Evolutionary conservation across 1,284 basidiomycete genomes (phyloP).

Genomic region (Boletus mariae): DNA sequence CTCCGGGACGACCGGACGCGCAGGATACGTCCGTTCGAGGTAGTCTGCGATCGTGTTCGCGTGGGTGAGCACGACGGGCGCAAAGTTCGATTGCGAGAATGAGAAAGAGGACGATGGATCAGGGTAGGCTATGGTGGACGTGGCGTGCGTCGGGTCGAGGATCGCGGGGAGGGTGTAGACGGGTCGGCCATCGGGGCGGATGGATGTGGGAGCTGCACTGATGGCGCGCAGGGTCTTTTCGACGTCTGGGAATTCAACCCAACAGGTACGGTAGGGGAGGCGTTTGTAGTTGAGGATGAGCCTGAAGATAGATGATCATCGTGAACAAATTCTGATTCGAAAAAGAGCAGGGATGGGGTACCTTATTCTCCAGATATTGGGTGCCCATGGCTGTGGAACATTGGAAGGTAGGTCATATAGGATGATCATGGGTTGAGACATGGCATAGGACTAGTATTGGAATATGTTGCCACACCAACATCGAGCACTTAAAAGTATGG

Average conservation of each 20-base stretch:
- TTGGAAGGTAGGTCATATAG: slow-evolving; percentile 64
- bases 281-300: slow-evolving; percentile 72
- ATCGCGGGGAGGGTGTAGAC: slow-evolving; percentile 68
- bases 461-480: neutral
- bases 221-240: slow-evolving; percentile 56
- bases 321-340: neutral
- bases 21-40: slow-evolving; percentile 63
- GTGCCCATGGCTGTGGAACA: slow-evolving; percentile 64
- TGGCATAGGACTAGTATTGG: slow-evolving; percentile 2
- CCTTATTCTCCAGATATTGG: slow-evolving; percentile 63
- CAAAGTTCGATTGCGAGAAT: slow-evolving; percentile 26
- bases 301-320: slow-evolving; percentile 33
- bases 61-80: slow-evolving; percentile 50
- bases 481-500: slow-evolving; percentile 8
- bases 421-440: slow-evolving; percentile 49
- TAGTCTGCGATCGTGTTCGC: slow-evolving; percentile 64
- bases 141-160: slow-evolving; percentile 36
- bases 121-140: slow-evolving; percentile 2
- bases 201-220: slow-evolving; percentile 53
- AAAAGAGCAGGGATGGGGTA: slow-evolving; percentile 11
- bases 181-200: slow-evolving; percentile 52
- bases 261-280: slow-evolving; percentile 60
- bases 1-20: slow-evolving; percentile 63
- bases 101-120: slow-evolving; percentile 1
- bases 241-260: slow-evolving; percentile 67